Conservation (phyloP, 371 early-diverging fungal genomes). For the Rhizopus arrhizus region DNA sequence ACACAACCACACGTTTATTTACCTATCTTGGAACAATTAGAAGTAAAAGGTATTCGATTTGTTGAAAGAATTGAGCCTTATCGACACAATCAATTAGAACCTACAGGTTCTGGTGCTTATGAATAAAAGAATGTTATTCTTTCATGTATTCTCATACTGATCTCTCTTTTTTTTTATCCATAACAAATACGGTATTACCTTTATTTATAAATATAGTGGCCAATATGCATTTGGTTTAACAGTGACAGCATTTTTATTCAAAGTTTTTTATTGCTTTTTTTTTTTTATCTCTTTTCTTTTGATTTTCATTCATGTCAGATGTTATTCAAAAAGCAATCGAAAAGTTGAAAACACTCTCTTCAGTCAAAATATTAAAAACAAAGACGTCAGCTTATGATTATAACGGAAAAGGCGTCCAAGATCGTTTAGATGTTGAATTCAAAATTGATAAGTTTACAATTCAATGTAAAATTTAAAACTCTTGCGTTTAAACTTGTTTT, state of each 20-base stretch:
- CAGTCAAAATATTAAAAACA: neutral
- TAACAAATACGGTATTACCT: too few species aligned
- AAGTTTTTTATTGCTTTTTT: too few species aligned
- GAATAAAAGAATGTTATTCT: neutral
- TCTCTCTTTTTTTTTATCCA: too few species aligned
- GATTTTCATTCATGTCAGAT: neutral
- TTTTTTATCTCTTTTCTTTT: neutral
- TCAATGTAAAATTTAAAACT: neutral
- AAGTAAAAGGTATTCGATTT: conserved; percentile 72
- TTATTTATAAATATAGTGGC: too few species aligned
- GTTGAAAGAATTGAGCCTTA: conserved; percentile 57
- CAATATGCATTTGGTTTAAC: too few species aligned
- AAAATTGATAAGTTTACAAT: neutral
- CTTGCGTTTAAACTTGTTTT: neutral
- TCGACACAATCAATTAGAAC: conserved; percentile 17
- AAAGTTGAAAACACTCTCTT: neutral
- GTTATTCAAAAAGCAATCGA: conserved; percentile 4
- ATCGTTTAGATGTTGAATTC: neutral
- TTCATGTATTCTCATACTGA: too few species aligned
- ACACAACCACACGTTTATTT: conserved; percentile 76
- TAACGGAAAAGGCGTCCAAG: neutral
- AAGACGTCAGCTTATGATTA: neutral
- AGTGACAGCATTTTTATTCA: too few species aligned
- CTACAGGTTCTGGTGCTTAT: conserved; percentile 31
- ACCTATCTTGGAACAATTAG: conserved; percentile 72